Conservation (phyloP, 768 basidiomycete species). For the Boletus tylopilopsis region DNA sequence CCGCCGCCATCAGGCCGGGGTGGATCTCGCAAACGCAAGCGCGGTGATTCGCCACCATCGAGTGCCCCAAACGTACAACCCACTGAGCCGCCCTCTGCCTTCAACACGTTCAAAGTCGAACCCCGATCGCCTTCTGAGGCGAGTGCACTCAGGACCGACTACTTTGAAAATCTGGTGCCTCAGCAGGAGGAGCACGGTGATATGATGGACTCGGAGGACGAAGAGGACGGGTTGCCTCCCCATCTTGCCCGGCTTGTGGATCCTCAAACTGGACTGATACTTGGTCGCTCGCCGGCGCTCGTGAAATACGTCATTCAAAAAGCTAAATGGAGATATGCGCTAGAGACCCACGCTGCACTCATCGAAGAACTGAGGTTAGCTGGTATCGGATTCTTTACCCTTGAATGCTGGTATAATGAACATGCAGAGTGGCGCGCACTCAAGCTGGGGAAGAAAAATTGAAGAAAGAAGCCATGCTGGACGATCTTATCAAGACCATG, state of each 20-base stretch:
- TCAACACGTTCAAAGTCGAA: constrained; percentile 66
- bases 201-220: constrained; percentile 28
- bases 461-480: constrained; percentile 60
- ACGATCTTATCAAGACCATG: constrained; percentile 43
- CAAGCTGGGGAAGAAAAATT: constrained; percentile 52
- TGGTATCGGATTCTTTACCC: not conserved
- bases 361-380: constrained; percentile 54
- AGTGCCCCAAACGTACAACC: constrained; percentile 16
- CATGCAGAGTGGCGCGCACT: constrained; percentile 38
- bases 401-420: not conserved
- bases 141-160: constrained; percentile 29
- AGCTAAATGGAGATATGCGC: constrained; percentile 69
- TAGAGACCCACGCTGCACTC: constrained; percentile 64
- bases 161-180: constrained; percentile 27
- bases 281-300: constrained; percentile 66
- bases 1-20: constrained; percentile 73
- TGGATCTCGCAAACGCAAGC: constrained; percentile 68
- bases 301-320: constrained; percentile 66
- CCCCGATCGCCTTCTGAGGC: constrained; percentile 41
- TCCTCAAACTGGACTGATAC: constrained; percentile 57
- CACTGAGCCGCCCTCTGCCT: constrained; percentile 33
- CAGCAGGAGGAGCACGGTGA: constrained; percentile 17
- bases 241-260: constrained; percentile 50
- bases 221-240: constrained; percentile 49
- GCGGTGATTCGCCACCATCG: constrained; percentile 35